Conservation (phyloP, 1,284 basidiomycete genomes). For the Termitomyces sp. region DNA sequence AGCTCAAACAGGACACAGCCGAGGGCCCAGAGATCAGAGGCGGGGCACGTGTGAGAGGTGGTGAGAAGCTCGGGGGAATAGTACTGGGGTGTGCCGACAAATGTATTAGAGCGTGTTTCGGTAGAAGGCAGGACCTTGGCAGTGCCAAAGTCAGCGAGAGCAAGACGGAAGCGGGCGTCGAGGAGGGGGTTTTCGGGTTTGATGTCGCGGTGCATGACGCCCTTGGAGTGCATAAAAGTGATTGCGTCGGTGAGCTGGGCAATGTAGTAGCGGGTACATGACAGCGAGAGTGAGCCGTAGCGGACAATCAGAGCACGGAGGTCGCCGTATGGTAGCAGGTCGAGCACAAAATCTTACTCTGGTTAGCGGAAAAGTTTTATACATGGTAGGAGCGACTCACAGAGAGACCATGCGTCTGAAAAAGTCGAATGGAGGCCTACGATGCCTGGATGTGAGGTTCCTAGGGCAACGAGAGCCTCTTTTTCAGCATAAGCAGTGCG, state of each 20-base stretch:
- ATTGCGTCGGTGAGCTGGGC: conserved; percentile 87
- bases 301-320: conserved; percentile 75
- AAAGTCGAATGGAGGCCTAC: conserved; percentile 80
- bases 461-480: conserved; percentile 46
- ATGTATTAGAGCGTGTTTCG: conserved; percentile 42
- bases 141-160: conserved; percentile 96
- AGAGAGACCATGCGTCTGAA: conserved; percentile 80
- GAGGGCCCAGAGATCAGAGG: conserved; percentile 96
- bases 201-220: conserved; percentile 87
- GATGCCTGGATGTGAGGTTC: conserved; percentile 75
- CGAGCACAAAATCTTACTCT: conserved; percentile 82
- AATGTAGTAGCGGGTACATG: conserved; percentile 76
- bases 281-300: conserved; percentile 76
- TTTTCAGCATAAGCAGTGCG: conserved; percentile 33
- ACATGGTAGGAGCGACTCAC: conserved; percentile 46
- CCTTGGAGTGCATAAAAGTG: conserved; percentile 84
- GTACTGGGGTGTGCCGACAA: conserved; percentile 96
- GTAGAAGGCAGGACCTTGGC: conserved; percentile 73
- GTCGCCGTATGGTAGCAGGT: conserved; percentile 87
- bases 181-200: conserved; percentile 94
- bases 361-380: conserved; percentile 3
- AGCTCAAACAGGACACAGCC: conserved; percentile 97
- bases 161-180: conserved; percentile 81
- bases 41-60: conserved; percentile 64
- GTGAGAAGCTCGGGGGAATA: conserved; percentile 90